A percentile compares a stretch with the other conserved stretches of the same genome.
Evolutionary conservation across 2,329 filamentous ascomycete species (phyloP).

Genomic region (Cryphonectria nitschkei): DNA sequence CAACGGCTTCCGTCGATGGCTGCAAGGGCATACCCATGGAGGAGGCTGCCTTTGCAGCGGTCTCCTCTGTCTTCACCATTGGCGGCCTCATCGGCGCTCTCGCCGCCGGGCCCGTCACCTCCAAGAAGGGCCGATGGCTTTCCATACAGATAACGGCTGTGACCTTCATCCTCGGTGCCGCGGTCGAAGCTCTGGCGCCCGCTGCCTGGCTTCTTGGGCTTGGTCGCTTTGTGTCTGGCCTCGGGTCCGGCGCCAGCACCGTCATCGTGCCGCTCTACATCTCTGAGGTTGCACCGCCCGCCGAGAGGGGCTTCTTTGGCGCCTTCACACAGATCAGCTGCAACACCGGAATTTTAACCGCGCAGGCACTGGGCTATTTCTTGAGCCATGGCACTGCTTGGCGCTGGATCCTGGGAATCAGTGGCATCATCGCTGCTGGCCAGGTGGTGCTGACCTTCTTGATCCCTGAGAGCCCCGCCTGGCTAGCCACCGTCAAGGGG

Average conservation of each 20-base stretch:
- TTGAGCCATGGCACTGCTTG: conserved; percentile 78
- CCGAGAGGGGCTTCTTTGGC: conserved; percentile 77
- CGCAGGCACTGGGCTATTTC: conserved; percentile 86
- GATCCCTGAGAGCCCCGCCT: conserved; percentile 87
- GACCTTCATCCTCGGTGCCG: conserved; percentile 76
- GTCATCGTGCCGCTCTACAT: conserved; percentile 96
- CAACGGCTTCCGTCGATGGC: conserved; percentile 58
- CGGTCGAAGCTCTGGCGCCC: conserved; percentile 72
- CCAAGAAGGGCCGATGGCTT: conserved; percentile 72
- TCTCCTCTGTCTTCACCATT: conserved; percentile 89
- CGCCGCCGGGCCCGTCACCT: conserved; percentile 76
- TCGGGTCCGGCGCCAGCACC: conserved; percentile 85
- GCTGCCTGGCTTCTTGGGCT: conserved; percentile 69
- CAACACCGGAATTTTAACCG: conserved; percentile 84
- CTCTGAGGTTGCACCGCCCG: conserved; percentile 81
- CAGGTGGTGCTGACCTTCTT: conserved; percentile 74
- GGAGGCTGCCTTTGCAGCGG: conserved; percentile 77
- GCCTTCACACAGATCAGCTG: conserved; percentile 90
- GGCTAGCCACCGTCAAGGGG: conserved; percentile 71
- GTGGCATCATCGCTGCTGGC: conserved; percentile 66
- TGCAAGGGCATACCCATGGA: conserved; percentile 80
- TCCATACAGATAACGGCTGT: conserved; percentile 78
- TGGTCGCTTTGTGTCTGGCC: conserved; percentile 78
- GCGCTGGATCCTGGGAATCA: conserved; percentile 80
- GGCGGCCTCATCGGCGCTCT: conserved; percentile 87